Evolutionary conservation across 768 basidiomycete genomes (phyloP), one percentile per base, ranked within the genome.

Genomic region (Pholiota molesta): DNA sequence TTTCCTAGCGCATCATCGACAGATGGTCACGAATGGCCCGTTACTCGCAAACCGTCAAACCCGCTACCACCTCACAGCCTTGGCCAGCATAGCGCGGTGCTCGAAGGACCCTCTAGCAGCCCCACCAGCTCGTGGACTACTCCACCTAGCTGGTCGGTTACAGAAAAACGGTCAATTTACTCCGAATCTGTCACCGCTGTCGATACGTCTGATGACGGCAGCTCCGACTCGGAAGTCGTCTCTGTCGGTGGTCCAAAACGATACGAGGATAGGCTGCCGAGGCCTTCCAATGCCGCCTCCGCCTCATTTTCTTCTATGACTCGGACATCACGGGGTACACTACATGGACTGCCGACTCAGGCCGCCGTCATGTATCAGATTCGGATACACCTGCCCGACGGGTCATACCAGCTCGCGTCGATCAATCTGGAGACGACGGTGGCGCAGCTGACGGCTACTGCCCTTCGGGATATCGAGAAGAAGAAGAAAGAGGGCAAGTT

Each of bases 381-480:
- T 59, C 86, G 94, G 47, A 87, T 97, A 59, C 91, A 94, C 70
- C 83, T 89, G 17, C 82, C 85, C 49, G 88, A 92, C 67, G 84
- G 84, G 49, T 83, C 85, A 10, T 92, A 87, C 70, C 88, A 91
- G 58, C 83, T 91, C 59, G 83, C 90, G 19, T 77, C 82, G 17
- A 85, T 92, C 55, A 80, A 81, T 0, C 76, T 89, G 52, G 73
- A 77, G n/a, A 85, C 88, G 7, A 94, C 89, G 0, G 92, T 93
- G 2, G 81, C 82, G 5, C 84, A 89, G 26, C 71, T 97, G 56
- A 85, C 83, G 7, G 79, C 82, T 2, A 80, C 13, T 1, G 45
- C 51, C 11, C 31, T 49, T 4, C 29, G 77, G 52, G 77, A 96
- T 55, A 87, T 87, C 28, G 74, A 79, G 63, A 89, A 86, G 68